Conservation (phyloP, 2,329 filamentous ascomycete species). For the Dactylellina sp. region DNA sequence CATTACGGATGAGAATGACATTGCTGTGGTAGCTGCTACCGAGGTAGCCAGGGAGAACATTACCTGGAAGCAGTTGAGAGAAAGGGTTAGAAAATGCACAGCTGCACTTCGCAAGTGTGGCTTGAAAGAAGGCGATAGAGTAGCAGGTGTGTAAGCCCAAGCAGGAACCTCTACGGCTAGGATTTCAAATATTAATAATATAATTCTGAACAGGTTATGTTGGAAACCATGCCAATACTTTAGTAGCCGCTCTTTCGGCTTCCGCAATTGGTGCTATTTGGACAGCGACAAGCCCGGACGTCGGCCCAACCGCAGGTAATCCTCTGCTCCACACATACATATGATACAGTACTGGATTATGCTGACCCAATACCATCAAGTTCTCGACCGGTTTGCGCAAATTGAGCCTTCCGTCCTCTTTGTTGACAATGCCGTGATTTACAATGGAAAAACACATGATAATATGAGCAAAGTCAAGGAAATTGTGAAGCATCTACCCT, state of each 20-base stretch:
- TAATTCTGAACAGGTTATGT: constrained; percentile 73
- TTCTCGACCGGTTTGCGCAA: constrained; percentile 86
- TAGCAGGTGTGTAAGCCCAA: constrained; percentile 66
- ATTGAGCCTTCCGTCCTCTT: constrained; percentile 86
- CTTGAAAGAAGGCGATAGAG: constrained; percentile 69
- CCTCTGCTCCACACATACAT: too few relatives aligned
- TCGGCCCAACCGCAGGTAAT: constrained; percentile 47
- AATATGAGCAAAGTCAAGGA: constrained; percentile 81
- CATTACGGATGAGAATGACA: constrained; percentile 70
- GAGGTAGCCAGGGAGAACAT: constrained; percentile 75
- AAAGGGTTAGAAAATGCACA: constrained; percentile 79
- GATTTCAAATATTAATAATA: not conserved
- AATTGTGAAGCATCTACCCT: constrained; percentile 75
- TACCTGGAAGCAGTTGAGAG: constrained; percentile 83
- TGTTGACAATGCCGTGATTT: constrained; percentile 86
- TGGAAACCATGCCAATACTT: constrained; percentile 86
- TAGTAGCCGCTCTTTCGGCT: constrained; percentile 87
- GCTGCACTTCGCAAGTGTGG: constrained; percentile 70
- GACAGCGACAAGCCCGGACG: constrained; percentile 83
- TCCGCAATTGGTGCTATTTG: constrained; percentile 87
- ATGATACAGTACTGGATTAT: too few relatives aligned
- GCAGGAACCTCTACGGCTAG: not conserved
- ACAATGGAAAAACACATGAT: constrained; percentile 91
- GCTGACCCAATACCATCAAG: too few relatives aligned
- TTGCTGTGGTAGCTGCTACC: constrained; percentile 83